Conservation (phyloP, 2,329 filamentous ascomycete genomes). For the Colletotrichum tofieldiae region DNA sequence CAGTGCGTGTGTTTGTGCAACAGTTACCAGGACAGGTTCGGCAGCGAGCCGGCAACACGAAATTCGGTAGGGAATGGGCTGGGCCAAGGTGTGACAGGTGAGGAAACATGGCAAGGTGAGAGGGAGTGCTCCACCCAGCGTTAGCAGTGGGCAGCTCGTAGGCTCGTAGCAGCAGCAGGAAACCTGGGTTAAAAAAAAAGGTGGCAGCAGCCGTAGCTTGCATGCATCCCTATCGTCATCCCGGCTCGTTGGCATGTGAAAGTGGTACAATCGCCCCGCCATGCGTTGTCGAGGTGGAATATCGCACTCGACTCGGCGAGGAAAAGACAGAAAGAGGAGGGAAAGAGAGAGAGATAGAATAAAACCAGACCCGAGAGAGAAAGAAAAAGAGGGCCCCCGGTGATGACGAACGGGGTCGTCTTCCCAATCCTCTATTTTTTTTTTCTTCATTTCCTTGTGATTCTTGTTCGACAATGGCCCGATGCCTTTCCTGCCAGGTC, state of each 20-base stretch:
- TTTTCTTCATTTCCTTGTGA: constrained; percentile 1
- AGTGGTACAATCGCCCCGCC: constrained; percentile 31
- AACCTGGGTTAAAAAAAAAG: background rate
- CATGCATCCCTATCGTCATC: constrained; percentile 36
- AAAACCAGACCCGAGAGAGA: background rate
- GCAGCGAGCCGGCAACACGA: background rate
- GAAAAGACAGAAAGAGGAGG: background rate
- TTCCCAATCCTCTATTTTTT: background rate
- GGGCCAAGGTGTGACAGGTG: constrained; percentile 10
- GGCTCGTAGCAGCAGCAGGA: background rate
- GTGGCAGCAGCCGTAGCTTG: constrained; percentile 18
- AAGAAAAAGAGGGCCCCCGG: background rate
- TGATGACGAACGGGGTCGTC: constrained; percentile 2
- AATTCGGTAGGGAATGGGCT: background rate
- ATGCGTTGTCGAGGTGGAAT: constrained; percentile 12
- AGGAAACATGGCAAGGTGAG: background rate
- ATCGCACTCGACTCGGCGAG: background rate
- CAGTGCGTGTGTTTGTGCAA: background rate
- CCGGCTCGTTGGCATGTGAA: constrained; percentile 40
- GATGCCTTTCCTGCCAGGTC: constrained; percentile 1
- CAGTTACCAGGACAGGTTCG: background rate
- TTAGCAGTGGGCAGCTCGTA: background rate
- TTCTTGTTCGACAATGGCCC: constrained; percentile 15
- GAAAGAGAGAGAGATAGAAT: background rate
- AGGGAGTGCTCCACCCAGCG: constrained; percentile 1